phyloP scores from a whole-genome alignment of 495 filamentous ascomycete species.

The Cercophora samala region DNA sequence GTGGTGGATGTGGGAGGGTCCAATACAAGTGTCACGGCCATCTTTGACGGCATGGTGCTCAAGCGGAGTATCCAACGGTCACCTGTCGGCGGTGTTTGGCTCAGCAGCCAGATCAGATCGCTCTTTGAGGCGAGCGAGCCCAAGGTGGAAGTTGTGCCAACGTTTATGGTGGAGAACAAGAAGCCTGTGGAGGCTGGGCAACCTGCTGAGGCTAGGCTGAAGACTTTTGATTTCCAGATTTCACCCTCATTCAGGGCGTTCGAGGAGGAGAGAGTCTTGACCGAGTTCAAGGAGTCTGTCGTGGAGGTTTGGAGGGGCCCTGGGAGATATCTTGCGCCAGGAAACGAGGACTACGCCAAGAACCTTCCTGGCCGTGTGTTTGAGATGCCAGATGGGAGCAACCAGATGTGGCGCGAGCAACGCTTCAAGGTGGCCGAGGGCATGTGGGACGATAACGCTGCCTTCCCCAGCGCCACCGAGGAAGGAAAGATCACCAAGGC shows the following conservation, averaged over 20 bases:
- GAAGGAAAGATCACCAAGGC: slow-evolving; percentile 50
- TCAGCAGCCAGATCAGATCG: slow-evolving; percentile 79
- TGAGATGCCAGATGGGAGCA: slow-evolving; percentile 90
- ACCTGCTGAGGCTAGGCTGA: slow-evolving; percentile 55
- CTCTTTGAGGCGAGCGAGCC: slow-evolving; percentile 74
- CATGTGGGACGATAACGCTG: slow-evolving; percentile 78
- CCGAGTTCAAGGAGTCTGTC: slow-evolving; percentile 96
- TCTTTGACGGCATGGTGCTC: slow-evolving; percentile 91
- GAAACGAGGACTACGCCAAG: slow-evolving; percentile 64
- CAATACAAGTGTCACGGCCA: slow-evolving; percentile 82
- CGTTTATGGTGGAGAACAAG: slow-evolving; percentile 83
- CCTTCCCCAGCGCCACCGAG: slow-evolving; percentile 37
- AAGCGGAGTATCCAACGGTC: slow-evolving; percentile 83
- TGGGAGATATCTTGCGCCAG: slow-evolving; percentile 57
- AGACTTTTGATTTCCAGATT: slow-evolving; percentile 63
- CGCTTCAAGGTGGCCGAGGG: slow-evolving; percentile 81
- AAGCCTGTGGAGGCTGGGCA: slow-evolving; percentile 83
- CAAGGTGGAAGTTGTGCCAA: slow-evolving; percentile 74
- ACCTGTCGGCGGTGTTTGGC: slow-evolving; percentile 80
- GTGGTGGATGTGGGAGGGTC: slow-evolving; percentile 91
- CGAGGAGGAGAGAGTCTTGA: slow-evolving; percentile 88
- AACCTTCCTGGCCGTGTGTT: slow-evolving; percentile 73
- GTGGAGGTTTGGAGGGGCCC: slow-evolving; percentile 91
- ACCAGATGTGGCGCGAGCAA: slow-evolving; percentile 86
- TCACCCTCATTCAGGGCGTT: slow-evolving; percentile 69